Base-by-base conservation (phyloP, 257 asterid species). In the Fraxinus anomala region DNA sequence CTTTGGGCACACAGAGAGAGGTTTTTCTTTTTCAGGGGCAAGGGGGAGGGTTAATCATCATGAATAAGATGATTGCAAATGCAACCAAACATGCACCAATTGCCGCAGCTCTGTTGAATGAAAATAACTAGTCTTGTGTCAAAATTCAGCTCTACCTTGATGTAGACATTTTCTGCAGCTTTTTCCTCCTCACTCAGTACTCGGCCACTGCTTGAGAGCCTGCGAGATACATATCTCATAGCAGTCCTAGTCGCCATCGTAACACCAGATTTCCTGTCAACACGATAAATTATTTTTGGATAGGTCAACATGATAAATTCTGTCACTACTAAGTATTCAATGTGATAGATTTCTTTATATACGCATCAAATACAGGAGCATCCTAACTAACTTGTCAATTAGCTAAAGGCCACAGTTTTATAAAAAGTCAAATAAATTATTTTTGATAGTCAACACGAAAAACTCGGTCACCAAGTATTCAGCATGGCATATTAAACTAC, bases 141-240 rank as follows among this genome's bases (percentile, higher is more conserved):
- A 70, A 47, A 63, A 69, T 17, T 68, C 39, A 26, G 36, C 40
- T 82, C 65, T 63, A 95, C 98, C 98, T 93, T 93, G 76, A 95
- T 93, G 85, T 88, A 95, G 82, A 95, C 78, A 82, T 93, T 95
- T 89, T 95, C 99, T 67, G 99, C 99, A 87, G 99, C 99, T 89
- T 88, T 91, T 86, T 93, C 99, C 89, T 95, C 99, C 92, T 95
- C 97, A 36, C 94, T 76, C 71, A 93, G 88, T 69, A 95, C 51
- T 82, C 83, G 92, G 73, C 98, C 97, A 79, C 91, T 47, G 71
- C 96, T 88, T 75, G 94, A 93, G 61, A 95, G 83, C 90, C 96
- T 88, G 61, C 99, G 94, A 59, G 96, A 82, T 37, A 89, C 76
- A 79, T 84, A 88, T 73, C 99, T 87, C 84, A 89, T 80, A 79